Evolutionary conservation across 192 early-diverging fungal genomes (phyloP).

Genomic region (Coemansia interrupta): DNA sequence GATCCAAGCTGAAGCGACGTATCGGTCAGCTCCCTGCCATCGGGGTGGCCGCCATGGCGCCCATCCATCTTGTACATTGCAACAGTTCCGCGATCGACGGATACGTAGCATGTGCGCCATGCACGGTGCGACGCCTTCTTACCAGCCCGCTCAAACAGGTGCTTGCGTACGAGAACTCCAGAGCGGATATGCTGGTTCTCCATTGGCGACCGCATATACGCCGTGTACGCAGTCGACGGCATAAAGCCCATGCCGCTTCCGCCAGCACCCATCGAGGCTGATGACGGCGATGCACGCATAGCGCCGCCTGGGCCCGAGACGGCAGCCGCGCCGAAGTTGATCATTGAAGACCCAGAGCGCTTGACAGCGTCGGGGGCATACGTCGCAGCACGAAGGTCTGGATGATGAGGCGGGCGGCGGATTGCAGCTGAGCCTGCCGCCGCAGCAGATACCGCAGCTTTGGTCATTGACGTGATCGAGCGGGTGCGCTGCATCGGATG

Average conservation of each 20-base stretch:
- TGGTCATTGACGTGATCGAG: constrained; percentile 47
- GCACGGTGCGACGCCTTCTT: constrained; percentile 78
- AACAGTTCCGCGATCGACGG: constrained; percentile 73
- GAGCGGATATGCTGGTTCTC: constrained; percentile 53
- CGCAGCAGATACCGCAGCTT: neutral
- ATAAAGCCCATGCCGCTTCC: constrained; percentile 15
- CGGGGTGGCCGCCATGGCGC: constrained; percentile 38
- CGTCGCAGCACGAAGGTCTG: constrained; percentile 16
- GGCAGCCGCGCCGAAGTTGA: constrained; percentile 27
- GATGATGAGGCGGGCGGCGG: constrained; percentile 35
- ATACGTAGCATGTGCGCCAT: constrained; percentile 80
- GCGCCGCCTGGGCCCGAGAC: neutral
- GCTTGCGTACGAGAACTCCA: constrained; percentile 78
- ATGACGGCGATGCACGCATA: constrained; percentile 41
- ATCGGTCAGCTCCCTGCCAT: constrained; percentile 54
- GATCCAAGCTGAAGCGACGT: constrained; percentile 55
- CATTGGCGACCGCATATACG: constrained; percentile 46
- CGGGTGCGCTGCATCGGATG: constrained; percentile 45
- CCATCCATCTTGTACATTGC: constrained; percentile 76
- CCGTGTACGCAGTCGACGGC: constrained; percentile 28
- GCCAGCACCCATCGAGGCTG: constrained; percentile 32
- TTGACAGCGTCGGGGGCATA: constrained; percentile 20
- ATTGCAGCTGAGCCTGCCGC: neutral
- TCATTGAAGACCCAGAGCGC: constrained; percentile 29
- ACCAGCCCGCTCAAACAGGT: constrained; percentile 69